A percentile compares a stretch with the other conserved stretches of the same genome.
Conservation (phyloP, 495 filamentous ascomycete species). For the Talaromyces proteolyticus region DNA sequence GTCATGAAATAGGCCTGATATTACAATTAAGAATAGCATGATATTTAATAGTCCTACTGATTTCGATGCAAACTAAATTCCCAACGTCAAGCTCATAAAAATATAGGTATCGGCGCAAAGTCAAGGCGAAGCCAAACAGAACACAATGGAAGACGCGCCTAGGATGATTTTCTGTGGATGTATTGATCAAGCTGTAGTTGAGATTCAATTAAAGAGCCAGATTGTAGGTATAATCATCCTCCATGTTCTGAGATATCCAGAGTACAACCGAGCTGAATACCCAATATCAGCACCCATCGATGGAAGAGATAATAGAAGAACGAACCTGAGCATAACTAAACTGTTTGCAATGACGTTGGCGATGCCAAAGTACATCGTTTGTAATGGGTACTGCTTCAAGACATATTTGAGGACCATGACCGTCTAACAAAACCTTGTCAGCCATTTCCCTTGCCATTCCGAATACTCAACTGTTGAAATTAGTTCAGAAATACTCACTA, state of each 20-base stretch:
- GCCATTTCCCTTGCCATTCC: neutral
- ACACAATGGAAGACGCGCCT: no score
- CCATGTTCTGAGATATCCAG: conserved; percentile 98
- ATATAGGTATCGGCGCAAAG: no score
- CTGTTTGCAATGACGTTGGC: conserved; percentile 88
- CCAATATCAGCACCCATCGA: conserved; percentile 12
- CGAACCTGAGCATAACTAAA: conserved; percentile 80
- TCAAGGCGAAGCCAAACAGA: no score
- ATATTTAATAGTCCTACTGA: no score
- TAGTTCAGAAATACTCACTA: conserved; percentile 40
- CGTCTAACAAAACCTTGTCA: conserved; percentile 33
- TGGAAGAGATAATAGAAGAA: conserved; percentile 8
- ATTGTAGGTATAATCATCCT: conserved; percentile 98
- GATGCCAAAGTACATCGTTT: conserved; percentile 87
- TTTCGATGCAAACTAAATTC: no score
- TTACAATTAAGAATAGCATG: no score
- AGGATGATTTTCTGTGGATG: no score
- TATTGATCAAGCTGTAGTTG: no score
- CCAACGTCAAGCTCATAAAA: no score
- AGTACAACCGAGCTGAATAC: conserved; percentile 69
- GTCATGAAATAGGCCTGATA: no score
- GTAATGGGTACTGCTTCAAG: conserved; percentile 69
- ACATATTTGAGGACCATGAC: conserved; percentile 91
- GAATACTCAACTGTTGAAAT: neutral
- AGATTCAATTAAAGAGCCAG: conserved; percentile 60